Evolutionary conservation across 345 rosid species (phyloP), one percentile per base, ranked within the genome.

Genomic region (Gossypium ekmanianum): DNA sequence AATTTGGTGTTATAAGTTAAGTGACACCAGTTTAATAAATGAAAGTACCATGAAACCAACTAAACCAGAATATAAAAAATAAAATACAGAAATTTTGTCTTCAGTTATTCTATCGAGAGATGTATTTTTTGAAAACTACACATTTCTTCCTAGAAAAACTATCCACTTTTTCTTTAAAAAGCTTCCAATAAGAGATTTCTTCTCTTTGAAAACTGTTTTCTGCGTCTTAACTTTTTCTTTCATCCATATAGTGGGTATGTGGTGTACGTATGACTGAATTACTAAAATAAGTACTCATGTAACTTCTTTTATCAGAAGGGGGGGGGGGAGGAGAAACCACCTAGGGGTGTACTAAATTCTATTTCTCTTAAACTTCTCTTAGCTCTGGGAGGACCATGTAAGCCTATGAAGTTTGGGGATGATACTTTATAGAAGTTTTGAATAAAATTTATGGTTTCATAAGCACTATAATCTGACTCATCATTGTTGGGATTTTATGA

Each of bases 401-500:
- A 62, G 13, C 41, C 47, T 48, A 16, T 59, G 17, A 74, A 50
- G 63, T 44, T 57, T 24, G 34, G 39, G 24, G 73, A 27, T 52
- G 11, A 51, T 17, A 51, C 59, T 17, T 61, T 29, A 20, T 44
- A 61, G 22, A 20, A 18, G 3, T 22, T 14, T 9, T 39, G 17
- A 26, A 52, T 67, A 17, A 41, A 66, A 6, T n/a, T 20, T 66
- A 24, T 39, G 43, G 56, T 62, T 62, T 18, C 10, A 10, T 75
- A 56, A 44, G 45, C 51, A 65, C 52, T 8, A 54, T 22, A 14
- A 29, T 75, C 9, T 39, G 61, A 26, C 63, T 66, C 47, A 73
- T 70, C 26, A 24, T 16, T n/a, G 64, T 72, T 39, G 29, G n/a
- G 20, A 12, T 61, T 43, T 74, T 61, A 68, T 68, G 16, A 75